phyloP scores from a whole-genome alignment of 2,329 filamentous ascomycete species.

The Exserohilum rostratum region DNA sequence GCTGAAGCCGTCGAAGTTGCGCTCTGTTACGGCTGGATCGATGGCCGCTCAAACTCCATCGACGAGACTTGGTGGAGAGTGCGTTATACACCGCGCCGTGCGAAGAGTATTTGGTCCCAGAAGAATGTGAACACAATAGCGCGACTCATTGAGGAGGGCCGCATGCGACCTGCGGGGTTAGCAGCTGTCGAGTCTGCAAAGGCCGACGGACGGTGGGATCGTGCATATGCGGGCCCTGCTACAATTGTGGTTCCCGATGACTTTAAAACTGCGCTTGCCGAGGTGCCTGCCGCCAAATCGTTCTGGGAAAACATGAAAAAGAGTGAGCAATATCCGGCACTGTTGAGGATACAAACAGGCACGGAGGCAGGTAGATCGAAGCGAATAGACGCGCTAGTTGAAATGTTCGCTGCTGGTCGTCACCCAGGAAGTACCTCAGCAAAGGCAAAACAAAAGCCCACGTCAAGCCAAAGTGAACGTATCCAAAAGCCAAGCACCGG shows the following conservation, averaged over 20 bases:
- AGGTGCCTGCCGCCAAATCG: constrained; percentile 42
- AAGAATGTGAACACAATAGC: constrained; percentile 63
- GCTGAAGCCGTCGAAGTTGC: constrained; percentile 62
- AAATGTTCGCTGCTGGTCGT: constrained; percentile 14
- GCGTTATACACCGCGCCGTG: constrained; percentile 64
- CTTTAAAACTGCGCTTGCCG: constrained; percentile 54
- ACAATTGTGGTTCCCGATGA: constrained; percentile 57
- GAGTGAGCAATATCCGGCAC: constrained; percentile 55
- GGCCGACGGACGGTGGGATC: constrained; percentile 64
- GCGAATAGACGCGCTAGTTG: constrained; percentile 54
- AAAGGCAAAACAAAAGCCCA: neutral
- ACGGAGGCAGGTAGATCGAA: constrained; percentile 30
- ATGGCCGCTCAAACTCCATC: constrained; percentile 58
- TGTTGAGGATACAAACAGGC: constrained; percentile 55
- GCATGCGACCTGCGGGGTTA: constrained; percentile 58
- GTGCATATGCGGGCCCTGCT: constrained; percentile 61
- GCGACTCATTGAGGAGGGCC: constrained; percentile 52
- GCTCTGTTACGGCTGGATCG: constrained; percentile 69
- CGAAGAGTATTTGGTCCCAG: constrained; percentile 64
- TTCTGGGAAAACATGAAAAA: constrained; percentile 55
- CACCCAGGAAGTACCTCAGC: neutral
- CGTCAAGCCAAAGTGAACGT: neutral
- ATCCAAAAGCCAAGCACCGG: neutral
- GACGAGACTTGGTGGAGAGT: constrained; percentile 60
- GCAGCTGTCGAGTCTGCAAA: constrained; percentile 62